Percentiles rank a stretch among this genome's conserved stretches.
Evolutionary conservation across 2,329 filamentous ascomycete genomes (phyloP).

Genomic region (Colletotrichum chlorophyti): DNA sequence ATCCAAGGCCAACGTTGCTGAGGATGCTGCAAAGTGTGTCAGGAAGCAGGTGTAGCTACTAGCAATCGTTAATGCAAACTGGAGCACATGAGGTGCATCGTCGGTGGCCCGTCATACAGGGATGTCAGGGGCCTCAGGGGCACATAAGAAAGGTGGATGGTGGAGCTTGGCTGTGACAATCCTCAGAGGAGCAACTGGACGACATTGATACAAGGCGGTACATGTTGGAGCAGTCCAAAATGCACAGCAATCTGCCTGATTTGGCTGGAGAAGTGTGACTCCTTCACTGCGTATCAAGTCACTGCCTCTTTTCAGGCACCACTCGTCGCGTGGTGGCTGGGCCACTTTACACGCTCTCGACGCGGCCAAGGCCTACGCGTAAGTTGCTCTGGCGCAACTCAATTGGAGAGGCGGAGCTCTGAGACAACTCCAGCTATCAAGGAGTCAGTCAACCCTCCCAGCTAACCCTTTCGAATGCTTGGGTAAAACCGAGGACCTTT

Average conservation of each 20-base stretch:
- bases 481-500: too few relatives aligned
- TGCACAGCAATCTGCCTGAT: conserved; percentile 10
- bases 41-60: conserved; percentile 10
- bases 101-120: conserved; percentile 13
- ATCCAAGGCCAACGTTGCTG: not conserved
- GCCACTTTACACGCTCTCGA: conserved; percentile 22
- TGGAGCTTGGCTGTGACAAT: conserved; percentile 20
- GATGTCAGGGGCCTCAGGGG: conserved; percentile 21
- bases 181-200: not conserved
- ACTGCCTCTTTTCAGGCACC: conserved; percentile 13
- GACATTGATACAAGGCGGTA: conserved; percentile 22
- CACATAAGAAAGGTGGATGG: conserved; percentile 36
- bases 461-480: too few relatives aligned
- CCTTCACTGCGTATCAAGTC: conserved; percentile 17
- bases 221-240: not conserved
- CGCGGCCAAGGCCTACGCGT: conserved; percentile 15
- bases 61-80: conserved; percentile 40
- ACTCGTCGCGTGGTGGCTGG: conserved; percentile 11
- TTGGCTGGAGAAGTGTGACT: conserved; percentile 12
- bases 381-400: not conserved
- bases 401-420: not conserved
- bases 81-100: conserved; percentile 36
- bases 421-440: not conserved
- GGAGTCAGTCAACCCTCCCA: too few relatives aligned
- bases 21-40: not conserved